phyloP scores from a whole-genome alignment of 2,329 filamentous ascomycete species.

The Colletotrichum sidae region DNA sequence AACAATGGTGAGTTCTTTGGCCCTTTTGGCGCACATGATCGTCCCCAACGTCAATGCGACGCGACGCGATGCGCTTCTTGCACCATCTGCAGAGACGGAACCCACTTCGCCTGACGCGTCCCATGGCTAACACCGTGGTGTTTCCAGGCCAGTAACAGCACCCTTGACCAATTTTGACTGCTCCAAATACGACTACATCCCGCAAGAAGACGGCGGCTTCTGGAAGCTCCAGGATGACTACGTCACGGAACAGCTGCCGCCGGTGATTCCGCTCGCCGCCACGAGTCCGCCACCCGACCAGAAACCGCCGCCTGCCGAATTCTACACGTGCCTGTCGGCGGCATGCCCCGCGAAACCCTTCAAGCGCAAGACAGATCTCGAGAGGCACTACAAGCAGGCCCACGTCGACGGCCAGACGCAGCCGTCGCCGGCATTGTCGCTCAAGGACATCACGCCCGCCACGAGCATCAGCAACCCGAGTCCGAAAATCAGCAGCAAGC shows the following conservation, averaged over 20 bases:
- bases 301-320: conserved; percentile 33
- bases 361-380: conserved; percentile 64
- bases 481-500: conserved; percentile 31
- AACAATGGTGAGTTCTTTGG: conserved; percentile 17
- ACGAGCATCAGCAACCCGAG: conserved; percentile 32
- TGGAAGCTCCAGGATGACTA: conserved; percentile 36
- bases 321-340: conserved; percentile 48
- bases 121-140: neutral
- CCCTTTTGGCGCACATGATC: neutral
- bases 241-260: conserved; percentile 27
- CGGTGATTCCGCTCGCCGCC: conserved; percentile 28
- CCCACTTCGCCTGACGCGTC: neutral
- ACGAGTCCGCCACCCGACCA: conserved; percentile 36
- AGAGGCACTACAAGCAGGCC: conserved; percentile 62
- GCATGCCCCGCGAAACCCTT: conserved; percentile 60
- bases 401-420: conserved; percentile 49
- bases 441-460: conserved; percentile 33
- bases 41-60: neutral
- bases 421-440: conserved; percentile 31
- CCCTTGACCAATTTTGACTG: conserved; percentile 35
- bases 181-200: conserved; percentile 38
- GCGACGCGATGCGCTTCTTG: neutral
- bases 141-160: conserved; percentile 29
- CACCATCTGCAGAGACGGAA: neutral
- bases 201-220: conserved; percentile 37